These are phyloP conservation scores for Diaporthe sp. DNA, from an alignment of 2,329 filamentous ascomycete species.

Conservation along the genomic window DNA sequence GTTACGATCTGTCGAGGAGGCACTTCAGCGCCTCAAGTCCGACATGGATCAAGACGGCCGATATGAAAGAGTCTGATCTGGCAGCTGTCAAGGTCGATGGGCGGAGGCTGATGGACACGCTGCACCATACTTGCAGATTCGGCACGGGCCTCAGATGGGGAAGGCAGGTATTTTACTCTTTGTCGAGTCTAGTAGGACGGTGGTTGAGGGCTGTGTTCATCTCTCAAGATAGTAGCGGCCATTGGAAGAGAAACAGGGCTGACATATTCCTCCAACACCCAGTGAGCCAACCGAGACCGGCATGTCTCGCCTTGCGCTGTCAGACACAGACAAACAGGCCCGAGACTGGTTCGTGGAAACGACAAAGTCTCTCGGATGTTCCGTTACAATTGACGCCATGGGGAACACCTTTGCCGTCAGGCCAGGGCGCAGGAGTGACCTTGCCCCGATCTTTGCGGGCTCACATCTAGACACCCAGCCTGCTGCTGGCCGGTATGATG, in stretches of 20 bases:
- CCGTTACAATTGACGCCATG: slow-evolving; percentile 79
- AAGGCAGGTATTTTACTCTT: slow-evolving; percentile 63
- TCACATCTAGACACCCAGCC: slow-evolving; percentile 78
- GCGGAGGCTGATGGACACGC: slow-evolving; percentile 70
- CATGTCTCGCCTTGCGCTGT: slow-evolving; percentile 81
- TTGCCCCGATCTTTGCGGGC: slow-evolving; percentile 76
- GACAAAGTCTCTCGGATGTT: slow-evolving; percentile 74
- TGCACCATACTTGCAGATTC: slow-evolving; percentile 77
- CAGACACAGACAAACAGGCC: slow-evolving; percentile 77
- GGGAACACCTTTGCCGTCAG: slow-evolving; percentile 85
- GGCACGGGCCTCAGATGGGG: slow-evolving; percentile 77
- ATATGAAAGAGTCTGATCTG: slow-evolving; percentile 38
- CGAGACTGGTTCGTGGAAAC: slow-evolving; percentile 82
- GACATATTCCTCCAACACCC: slow-evolving; percentile 35
- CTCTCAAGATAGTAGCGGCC: not conserved
- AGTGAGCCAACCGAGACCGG: slow-evolving; percentile 75
- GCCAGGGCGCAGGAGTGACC: slow-evolving; percentile 69
- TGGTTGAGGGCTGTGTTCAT: fast-evolving
- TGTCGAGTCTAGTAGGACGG: not conserved
- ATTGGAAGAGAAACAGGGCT: slow-evolving; percentile 33
- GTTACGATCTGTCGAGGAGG: slow-evolving; percentile 1
- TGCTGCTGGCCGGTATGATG: slow-evolving; percentile 78
- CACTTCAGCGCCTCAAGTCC: slow-evolving; percentile 29
- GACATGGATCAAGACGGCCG: slow-evolving; percentile 18
- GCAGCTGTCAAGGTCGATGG: slow-evolving; percentile 67